Conservation (phyloP, 306 rosid genomes). For the Vachellia collinsii region DNA sequence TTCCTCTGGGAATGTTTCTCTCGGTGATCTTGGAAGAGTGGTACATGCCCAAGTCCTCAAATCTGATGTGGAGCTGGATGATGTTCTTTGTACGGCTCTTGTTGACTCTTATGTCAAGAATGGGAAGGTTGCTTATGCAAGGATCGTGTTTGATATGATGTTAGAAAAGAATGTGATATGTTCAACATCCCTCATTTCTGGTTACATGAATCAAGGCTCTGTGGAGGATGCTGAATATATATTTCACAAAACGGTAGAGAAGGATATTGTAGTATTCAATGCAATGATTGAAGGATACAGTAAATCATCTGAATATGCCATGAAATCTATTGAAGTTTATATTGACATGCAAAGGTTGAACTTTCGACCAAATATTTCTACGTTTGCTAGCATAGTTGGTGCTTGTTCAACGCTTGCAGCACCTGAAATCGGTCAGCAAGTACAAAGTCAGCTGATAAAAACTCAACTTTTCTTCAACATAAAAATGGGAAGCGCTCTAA, state of each 20-base stretch:
- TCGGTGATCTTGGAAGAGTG: conserved; percentile 57
- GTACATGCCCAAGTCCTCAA: conserved; percentile 76
- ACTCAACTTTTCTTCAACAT: conserved; percentile 54
- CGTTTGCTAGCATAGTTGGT: conserved; percentile 87
- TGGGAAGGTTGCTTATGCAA: conserved; percentile 60
- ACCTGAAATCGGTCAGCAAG: conserved; percentile 75
- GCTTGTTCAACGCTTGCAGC: conserved; percentile 75
- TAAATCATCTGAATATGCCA: conserved; percentile 60
- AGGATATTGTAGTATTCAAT: conserved; percentile 83
- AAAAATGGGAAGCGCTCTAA: conserved; percentile 81
- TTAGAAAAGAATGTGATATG: conserved; percentile 67
- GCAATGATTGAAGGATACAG: conserved; percentile 98
- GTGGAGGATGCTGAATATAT: conserved; percentile 68
- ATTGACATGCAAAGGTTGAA: conserved; percentile 68
- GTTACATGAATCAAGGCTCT: conserved; percentile 76
- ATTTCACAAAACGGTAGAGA: conserved; percentile 58
- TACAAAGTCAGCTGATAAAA: conserved; percentile 78
- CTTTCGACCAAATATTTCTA: conserved; percentile 75
- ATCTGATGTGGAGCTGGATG: conserved; percentile 64
- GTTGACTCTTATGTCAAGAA: conserved; percentile 74
- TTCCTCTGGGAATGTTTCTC: conserved; percentile 31
- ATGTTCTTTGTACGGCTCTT: conserved; percentile 80
- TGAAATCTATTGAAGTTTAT: conserved; percentile 70
- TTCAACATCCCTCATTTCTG: conserved; percentile 83
- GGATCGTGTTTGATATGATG: conserved; percentile 75